Evolutionary conservation across 192 early-diverging fungal species (phyloP).

Genomic region (Backusella macrospora): DNA sequence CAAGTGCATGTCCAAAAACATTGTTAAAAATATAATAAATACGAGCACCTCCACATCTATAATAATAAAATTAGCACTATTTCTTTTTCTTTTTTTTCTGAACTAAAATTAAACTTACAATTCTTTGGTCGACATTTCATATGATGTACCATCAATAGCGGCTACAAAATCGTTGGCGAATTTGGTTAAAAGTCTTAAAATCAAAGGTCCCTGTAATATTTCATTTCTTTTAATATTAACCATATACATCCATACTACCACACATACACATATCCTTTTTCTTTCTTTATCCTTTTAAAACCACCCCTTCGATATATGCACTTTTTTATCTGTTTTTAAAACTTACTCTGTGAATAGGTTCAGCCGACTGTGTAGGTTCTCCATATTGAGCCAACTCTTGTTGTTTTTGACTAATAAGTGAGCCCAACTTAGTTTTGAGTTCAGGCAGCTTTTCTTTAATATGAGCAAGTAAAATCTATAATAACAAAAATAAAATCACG

Average conservation of each 20-base stretch:
- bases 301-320: too few relatives aligned
- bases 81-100: neutral
- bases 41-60: conserved; percentile 74
- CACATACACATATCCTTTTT: neutral
- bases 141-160: conserved; percentile 75
- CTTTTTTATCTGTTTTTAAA: too few relatives aligned
- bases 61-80: neutral
- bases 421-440: conserved; percentile 75
- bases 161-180: conserved; percentile 78
- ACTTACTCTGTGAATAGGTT: conserved; percentile 50
- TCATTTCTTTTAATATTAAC: neutral
- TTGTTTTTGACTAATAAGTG: conserved; percentile 76
- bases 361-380: conserved; percentile 49
- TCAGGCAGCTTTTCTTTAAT: conserved; percentile 80
- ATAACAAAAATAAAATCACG: neutral
- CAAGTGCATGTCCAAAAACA: conserved; percentile 73
- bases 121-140: conserved; percentile 76
- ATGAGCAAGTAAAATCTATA: conserved; percentile 73
- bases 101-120: conserved; percentile 43
- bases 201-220: conserved; percentile 50
- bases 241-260: neutral
- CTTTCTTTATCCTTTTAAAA: neutral
- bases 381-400: conserved; percentile 75
- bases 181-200: conserved; percentile 72
- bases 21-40: conserved; percentile 86